A percentile compares a stretch with the other conserved stretches of the same genome.
Conservation (phyloP, 164 flowering plant species). For the Piper longum region DNA sequence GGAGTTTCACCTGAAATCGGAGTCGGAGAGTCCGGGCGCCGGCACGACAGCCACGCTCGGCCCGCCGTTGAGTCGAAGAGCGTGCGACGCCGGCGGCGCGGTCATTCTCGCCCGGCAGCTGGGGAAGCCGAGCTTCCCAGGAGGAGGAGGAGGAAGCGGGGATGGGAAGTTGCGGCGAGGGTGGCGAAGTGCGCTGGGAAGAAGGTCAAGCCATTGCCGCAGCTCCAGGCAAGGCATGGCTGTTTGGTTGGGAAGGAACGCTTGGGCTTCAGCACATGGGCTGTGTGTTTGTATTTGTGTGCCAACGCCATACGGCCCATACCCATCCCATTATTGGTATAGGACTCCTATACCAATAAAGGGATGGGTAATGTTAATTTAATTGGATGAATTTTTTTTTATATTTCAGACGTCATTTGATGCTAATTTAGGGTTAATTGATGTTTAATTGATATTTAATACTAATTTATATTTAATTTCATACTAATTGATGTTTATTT, state of each 20-base stretch:
- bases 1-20: constrained; percentile 50
- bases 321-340: too few relatives aligned
- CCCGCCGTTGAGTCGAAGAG: constrained; percentile 33
- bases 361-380: too few relatives aligned
- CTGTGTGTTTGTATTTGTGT: too few relatives aligned
- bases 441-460: too few relatives aligned
- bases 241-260: not conserved
- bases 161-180: not conserved
- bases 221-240: not conserved
- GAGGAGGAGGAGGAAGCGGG: not conserved
- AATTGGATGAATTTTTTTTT: too few relatives aligned
- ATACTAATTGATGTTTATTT: too few relatives aligned
- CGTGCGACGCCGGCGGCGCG: constrained; percentile 9
- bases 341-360: too few relatives aligned
- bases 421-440: too few relatives aligned
- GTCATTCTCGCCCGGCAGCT: constrained; percentile 4
- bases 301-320: too few relatives aligned
- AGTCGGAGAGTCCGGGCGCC: constrained; percentile 43
- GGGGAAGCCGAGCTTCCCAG: not conserved
- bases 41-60: constrained; percentile 47
- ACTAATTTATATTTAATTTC: too few relatives aligned
- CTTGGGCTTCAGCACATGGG: too few relatives aligned
- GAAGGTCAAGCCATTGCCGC: not conserved
- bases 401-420: too few relatives aligned
- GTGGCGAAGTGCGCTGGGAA: not conserved